These are phyloP conservation scores for Fusarium foetens DNA, from an alignment of 2,329 filamentous ascomycete genomes.

Conservation along the genomic window DNA sequence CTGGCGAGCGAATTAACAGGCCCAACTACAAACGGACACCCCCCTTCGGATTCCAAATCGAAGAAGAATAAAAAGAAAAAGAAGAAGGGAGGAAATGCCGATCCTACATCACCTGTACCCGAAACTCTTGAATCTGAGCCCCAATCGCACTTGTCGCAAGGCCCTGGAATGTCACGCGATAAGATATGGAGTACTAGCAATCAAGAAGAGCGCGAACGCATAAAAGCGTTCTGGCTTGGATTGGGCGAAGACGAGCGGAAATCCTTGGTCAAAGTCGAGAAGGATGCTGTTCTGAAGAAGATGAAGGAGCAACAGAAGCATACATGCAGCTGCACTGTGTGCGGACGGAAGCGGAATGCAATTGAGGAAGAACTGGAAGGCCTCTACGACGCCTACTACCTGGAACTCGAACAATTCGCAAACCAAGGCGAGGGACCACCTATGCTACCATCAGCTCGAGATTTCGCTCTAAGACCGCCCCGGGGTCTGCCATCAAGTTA, in stretches of 20 bases:
- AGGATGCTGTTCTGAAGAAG: constrained; percentile 96
- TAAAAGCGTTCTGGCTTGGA: constrained; percentile 98
- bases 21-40: constrained; percentile 46
- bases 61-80: constrained; percentile 78
- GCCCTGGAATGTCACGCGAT: constrained; percentile 71
- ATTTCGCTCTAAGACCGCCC: constrained; percentile 69
- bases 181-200: constrained; percentile 98
- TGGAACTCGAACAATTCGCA: constrained; percentile 97
- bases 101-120: constrained; percentile 34
- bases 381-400: constrained; percentile 97
- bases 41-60: constrained; percentile 51
- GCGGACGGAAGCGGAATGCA: constrained; percentile 92
- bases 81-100: constrained; percentile 58
- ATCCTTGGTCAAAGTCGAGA: constrained; percentile 96
- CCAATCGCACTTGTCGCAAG: constrained; percentile 46
- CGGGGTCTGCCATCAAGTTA: constrained; percentile 68
- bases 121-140: constrained; percentile 30
- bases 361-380: constrained; percentile 99
- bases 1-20: constrained; percentile 49
- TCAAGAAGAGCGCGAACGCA: constrained; percentile 92
- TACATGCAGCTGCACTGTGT: constrained; percentile 97
- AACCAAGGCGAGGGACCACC: constrained; percentile 79
- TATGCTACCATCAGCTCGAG: constrained; percentile 60
- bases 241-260: constrained; percentile 94
- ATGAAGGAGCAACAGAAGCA: constrained; percentile 99